Evolutionary conservation across 495 filamentous ascomycete species (phyloP).

Genomic region (Lepidopterella palustris): DNA sequence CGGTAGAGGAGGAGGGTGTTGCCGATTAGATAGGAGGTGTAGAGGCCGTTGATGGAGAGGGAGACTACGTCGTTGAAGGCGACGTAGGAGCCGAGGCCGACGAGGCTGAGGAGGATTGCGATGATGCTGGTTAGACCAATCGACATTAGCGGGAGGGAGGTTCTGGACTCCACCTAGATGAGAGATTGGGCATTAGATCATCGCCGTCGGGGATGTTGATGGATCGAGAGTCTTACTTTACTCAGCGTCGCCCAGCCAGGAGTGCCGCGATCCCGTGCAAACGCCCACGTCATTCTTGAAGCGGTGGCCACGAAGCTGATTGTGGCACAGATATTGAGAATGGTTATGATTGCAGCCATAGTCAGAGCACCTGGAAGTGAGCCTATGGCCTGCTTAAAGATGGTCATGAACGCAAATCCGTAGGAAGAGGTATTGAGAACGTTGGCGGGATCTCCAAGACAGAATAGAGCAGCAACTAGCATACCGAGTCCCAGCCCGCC

Average conservation of each 20-base stretch:
- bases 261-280: constrained; percentile 14
- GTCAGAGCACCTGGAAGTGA: not conserved
- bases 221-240: constrained; percentile 1
- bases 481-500: constrained; percentile 26
- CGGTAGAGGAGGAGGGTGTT: not conserved
- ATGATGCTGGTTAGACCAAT: constrained; percentile 8
- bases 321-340: not conserved
- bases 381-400: constrained; percentile 8
- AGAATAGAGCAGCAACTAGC: constrained; percentile 13
- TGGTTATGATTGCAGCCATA: constrained; percentile 14
- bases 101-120: constrained; percentile 49
- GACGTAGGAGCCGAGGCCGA: constrained; percentile 50
- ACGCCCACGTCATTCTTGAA: constrained; percentile 27
- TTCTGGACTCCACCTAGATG: not conserved
- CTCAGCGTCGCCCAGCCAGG: constrained; percentile 9
- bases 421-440: constrained; percentile 34
- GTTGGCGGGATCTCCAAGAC: constrained; percentile 33
- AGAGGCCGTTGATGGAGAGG: constrained; percentile 14
- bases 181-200: not conserved
- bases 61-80: constrained; percentile 52
- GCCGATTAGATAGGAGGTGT: constrained; percentile 7
- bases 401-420: constrained; percentile 12
- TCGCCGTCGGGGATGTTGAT: not conserved
- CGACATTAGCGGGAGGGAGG: not conserved
- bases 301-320: constrained; percentile 22